Conservation (phyloP, 2,329 filamentous ascomycete genomes). For the Bimuria novae-zelandiae region DNA sequence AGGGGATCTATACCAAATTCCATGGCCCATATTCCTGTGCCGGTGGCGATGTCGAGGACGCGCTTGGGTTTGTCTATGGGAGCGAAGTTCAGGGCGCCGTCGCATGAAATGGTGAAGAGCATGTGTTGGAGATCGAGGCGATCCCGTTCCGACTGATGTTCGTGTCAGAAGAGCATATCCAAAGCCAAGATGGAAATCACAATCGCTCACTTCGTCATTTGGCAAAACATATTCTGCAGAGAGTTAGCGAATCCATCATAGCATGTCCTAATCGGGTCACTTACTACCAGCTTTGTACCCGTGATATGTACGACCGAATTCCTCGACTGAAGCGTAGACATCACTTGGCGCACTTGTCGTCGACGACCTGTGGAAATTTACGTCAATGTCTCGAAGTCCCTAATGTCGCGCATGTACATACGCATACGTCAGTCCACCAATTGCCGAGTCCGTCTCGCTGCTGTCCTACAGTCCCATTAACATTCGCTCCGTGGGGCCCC, state of each 20-base stretch:
- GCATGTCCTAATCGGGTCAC: not conserved
- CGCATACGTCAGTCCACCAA: slow-evolving; percentile 25
- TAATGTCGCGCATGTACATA: slow-evolving; percentile 6
- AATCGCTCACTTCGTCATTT: slow-evolving; percentile 24
- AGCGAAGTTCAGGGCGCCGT: slow-evolving; percentile 16
- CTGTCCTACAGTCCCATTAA: slow-evolving; percentile 12
- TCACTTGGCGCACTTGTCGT: slow-evolving; percentile 21
- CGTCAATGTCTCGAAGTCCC: not conserved
- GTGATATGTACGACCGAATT: slow-evolving; percentile 25
- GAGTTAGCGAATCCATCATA: not conserved
- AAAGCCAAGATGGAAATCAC: not conserved
- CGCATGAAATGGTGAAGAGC: slow-evolving; percentile 24
- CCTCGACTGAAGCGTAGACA: slow-evolving; percentile 17
- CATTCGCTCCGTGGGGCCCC: not conserved
- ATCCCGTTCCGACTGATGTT: slow-evolving; percentile 25
- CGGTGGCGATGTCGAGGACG: slow-evolving; percentile 29
- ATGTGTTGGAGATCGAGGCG: slow-evolving; percentile 30
- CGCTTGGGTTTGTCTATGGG: slow-evolving; percentile 17
- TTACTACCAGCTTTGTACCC: slow-evolving; percentile 25
- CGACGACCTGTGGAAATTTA: slow-evolving; percentile 8
- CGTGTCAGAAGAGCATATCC: not conserved
- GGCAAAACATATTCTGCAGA: slow-evolving; percentile 24
- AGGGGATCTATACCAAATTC: slow-evolving; percentile 6
- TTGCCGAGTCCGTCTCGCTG: slow-evolving; percentile 18
- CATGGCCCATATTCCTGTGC: slow-evolving; percentile 25